Evolutionary conservation across 176 grass and related monocot genomes (phyloP).

Genomic region (Guadua angustifolia): DNA sequence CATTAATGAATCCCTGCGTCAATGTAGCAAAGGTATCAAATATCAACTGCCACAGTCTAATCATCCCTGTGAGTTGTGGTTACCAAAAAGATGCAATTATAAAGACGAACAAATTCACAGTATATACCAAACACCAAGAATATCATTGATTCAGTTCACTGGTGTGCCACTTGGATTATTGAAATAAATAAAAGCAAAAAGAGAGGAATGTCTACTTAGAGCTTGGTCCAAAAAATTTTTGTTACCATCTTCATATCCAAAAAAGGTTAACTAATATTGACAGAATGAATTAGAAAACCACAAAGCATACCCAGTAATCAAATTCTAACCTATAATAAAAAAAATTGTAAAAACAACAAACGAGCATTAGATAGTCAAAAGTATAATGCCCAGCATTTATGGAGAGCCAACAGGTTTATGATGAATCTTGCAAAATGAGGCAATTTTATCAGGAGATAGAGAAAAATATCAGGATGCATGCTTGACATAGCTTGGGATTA

Average conservation of each 20-base stretch:
- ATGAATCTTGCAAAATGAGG: neutral
- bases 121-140: neutral
- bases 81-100: neutral
- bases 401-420: neutral
- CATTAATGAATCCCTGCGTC: too few relatives aligned
- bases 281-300: neutral
- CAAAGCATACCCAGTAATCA: neutral
- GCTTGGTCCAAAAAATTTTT: neutral
- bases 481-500: neutral
- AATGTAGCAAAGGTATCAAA: too few relatives aligned
- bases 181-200: neutral
- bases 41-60: too few relatives aligned
- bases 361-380: neutral
- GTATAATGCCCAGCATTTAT: neutral
- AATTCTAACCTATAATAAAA: neutral
- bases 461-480: neutral
- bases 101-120: neutral
- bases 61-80: too few relatives aligned
- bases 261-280: neutral
- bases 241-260: neutral
- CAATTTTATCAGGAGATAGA: neutral
- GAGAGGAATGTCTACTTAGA: neutral
- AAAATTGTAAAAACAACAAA: neutral
- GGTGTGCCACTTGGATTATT: neutral
- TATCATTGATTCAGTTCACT: neutral